A percentile compares a stretch with the other conserved stretches of the same genome.
Conservation (phyloP, 176 grass and related monocot genomes). For the Oryza glumipatula region DNA sequence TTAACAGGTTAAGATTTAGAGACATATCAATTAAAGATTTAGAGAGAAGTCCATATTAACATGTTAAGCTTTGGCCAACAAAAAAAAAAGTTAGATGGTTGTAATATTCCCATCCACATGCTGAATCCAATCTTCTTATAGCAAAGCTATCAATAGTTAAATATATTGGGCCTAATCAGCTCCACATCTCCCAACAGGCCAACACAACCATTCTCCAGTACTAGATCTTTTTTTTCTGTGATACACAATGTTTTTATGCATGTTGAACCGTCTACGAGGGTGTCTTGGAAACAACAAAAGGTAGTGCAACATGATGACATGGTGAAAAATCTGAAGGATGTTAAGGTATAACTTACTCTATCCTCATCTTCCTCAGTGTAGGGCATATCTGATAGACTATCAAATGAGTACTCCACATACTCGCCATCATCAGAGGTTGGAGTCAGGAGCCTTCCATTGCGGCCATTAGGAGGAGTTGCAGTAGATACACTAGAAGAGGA, state of each 20-base stretch:
- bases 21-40: background rate
- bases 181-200: background rate
- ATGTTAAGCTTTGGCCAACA: background rate
- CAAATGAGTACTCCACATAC: constrained; percentile 89
- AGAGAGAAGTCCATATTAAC: background rate
- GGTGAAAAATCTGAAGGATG: constrained; percentile 7
- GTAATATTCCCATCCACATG: background rate
- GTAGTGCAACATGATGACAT: constrained; percentile 2
- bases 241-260: background rate
- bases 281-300: constrained; percentile 15
- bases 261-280: background rate
- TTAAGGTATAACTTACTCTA: constrained; percentile 66
- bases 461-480: constrained; percentile 55
- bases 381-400: constrained; percentile 74
- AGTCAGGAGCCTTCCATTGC: constrained; percentile 48
- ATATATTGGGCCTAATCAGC: background rate
- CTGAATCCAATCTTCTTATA: too few species aligned
- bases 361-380: constrained; percentile 87
- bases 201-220: constrained; percentile 1
- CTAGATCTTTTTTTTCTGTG: background rate
- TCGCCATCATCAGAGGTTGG: constrained; percentile 74
- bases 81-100: background rate
- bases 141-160: background rate
- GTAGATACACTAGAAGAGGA: constrained; percentile 64
- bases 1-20: too few species aligned